phyloP scores from a whole-genome alignment of 2,329 filamentous ascomycete genomes.

The Epicoccum sorghinum region DNA sequence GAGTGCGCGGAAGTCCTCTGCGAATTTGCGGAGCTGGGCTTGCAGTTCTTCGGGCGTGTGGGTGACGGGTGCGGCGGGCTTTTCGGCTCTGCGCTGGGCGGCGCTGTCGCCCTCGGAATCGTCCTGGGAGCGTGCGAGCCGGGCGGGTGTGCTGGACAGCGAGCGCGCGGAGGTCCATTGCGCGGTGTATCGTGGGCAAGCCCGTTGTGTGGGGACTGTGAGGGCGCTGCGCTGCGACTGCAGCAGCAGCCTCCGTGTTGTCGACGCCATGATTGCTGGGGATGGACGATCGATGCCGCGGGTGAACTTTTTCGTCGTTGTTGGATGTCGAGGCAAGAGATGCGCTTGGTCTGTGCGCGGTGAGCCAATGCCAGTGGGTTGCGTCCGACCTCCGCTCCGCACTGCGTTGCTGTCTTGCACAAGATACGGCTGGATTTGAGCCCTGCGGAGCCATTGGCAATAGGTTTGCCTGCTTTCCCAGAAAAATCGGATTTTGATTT shows the following conservation, averaged over 20 bases:
- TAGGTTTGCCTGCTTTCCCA: neutral
- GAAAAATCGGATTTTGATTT: neutral
- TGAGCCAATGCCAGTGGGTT: conserved; percentile 25
- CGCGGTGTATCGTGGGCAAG: conserved; percentile 21
- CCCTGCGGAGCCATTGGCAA: neutral
- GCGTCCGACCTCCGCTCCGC: conserved; percentile 31
- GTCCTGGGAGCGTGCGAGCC: conserved; percentile 15
- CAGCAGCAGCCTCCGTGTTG: conserved; percentile 41
- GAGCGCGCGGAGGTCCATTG: conserved; percentile 28
- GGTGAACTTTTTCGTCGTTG: conserved; percentile 40
- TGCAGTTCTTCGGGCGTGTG: conserved; percentile 19
- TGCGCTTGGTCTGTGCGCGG: conserved; percentile 28
- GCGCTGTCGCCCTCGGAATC: conserved; percentile 19
- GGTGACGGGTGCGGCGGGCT: conserved; percentile 3
- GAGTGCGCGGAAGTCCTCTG: conserved; percentile 31
- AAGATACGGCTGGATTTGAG: too few species aligned
- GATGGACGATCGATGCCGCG: conserved; percentile 16
- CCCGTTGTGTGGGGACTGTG: conserved; percentile 25
- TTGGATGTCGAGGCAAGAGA: neutral
- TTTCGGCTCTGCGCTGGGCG: conserved; percentile 11
- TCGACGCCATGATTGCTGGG: conserved; percentile 42
- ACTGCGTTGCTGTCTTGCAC: neutral
- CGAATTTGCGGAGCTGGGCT: conserved; percentile 30
- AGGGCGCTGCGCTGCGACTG: conserved; percentile 37
- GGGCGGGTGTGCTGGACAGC: conserved; percentile 36